Evolutionary conservation across 1,284 basidiomycete species (phyloP).

Genomic region (Boletellus sp.): DNA sequence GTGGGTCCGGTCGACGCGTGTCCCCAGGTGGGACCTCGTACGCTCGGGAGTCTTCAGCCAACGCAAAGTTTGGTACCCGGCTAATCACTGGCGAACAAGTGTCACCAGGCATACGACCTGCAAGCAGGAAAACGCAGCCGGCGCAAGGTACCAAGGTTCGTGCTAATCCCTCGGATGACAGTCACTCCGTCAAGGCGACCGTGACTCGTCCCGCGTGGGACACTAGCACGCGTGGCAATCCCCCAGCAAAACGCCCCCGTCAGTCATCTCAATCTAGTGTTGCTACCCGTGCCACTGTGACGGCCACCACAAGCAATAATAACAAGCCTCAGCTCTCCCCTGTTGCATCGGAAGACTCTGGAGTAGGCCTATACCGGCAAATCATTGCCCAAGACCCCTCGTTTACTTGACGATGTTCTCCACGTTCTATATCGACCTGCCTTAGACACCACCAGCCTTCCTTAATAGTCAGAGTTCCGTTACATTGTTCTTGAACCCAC

Average conservation of each 20-base stretch:
- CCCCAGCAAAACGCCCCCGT: constrained; percentile 50
- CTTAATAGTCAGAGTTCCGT: constrained; percentile 23
- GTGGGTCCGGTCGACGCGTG: constrained; percentile 43
- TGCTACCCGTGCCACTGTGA: constrained; percentile 28
- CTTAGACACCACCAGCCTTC: constrained; percentile 23
- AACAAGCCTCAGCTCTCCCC: constrained; percentile 62
- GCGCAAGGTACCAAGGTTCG: constrained; percentile 50
- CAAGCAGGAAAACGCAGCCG: constrained; percentile 56
- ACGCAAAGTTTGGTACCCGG: constrained; percentile 79
- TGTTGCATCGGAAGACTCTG: constrained; percentile 80
- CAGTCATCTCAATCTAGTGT: constrained; percentile 70
- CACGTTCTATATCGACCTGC: constrained; percentile 16
- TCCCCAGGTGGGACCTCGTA: constrained; percentile 50
- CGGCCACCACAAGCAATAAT: constrained; percentile 4
- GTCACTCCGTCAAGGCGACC: constrained; percentile 62
- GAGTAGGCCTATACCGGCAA: constrained; percentile 75
- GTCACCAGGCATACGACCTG: constrained; percentile 47
- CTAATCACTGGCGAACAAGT: constrained; percentile 56
- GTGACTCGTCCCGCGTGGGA: constrained; percentile 71
- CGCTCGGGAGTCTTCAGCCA: constrained; percentile 74
- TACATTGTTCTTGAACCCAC: constrained; percentile 25
- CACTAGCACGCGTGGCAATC: constrained; percentile 50
- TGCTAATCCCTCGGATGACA: constrained; percentile 44
- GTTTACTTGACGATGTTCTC: constrained; percentile 45
- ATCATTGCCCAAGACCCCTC: constrained; percentile 71